A percentile compares a stretch with the other conserved stretches of the same genome.
Conservation (phyloP, 495 filamentous ascomycete genomes). For the Gamarada debralockiae region DNA sequence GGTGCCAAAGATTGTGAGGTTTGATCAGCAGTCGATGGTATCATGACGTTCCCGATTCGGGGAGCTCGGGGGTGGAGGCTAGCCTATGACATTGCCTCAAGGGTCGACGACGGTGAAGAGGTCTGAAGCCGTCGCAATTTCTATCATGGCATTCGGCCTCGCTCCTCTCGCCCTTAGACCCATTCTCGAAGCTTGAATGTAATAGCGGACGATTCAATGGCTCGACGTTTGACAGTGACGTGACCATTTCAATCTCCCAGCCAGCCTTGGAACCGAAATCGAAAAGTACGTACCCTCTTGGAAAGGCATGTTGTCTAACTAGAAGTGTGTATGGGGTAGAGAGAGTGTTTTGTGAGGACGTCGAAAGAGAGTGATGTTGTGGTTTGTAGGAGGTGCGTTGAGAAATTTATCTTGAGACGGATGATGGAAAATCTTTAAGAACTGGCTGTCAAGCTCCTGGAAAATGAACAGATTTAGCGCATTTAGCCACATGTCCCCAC, state of each 20-base stretch:
- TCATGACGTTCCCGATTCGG: background rate
- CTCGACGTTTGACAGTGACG: conserved; percentile 6
- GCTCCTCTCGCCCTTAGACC: background rate
- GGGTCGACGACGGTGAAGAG: background rate
- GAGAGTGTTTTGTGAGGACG: conserved; percentile 9
- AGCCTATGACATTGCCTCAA: background rate
- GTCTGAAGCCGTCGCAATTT: background rate
- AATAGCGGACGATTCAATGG: conserved; percentile 6
- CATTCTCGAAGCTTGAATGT: background rate
- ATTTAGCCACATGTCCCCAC: too few relatives aligned
- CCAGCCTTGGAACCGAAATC: conserved; percentile 7
- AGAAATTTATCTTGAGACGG: background rate
- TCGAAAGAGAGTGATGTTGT: conserved; percentile 12
- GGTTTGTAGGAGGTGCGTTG: background rate
- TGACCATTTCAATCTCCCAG: background rate
- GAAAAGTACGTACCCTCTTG: conserved; percentile 31
- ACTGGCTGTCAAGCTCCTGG: too few relatives aligned
- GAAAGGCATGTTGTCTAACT: conserved; percentile 23
- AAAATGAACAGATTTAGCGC: too few relatives aligned
- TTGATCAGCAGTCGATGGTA: background rate
- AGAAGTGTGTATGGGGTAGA: background rate
- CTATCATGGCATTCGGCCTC: background rate
- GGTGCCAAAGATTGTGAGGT: background rate
- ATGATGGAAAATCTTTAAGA: background rate
- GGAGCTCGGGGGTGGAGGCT: background rate